phyloP scores from a whole-genome alignment of 345 rosid species.

The Gossypium ekmanianum region DNA sequence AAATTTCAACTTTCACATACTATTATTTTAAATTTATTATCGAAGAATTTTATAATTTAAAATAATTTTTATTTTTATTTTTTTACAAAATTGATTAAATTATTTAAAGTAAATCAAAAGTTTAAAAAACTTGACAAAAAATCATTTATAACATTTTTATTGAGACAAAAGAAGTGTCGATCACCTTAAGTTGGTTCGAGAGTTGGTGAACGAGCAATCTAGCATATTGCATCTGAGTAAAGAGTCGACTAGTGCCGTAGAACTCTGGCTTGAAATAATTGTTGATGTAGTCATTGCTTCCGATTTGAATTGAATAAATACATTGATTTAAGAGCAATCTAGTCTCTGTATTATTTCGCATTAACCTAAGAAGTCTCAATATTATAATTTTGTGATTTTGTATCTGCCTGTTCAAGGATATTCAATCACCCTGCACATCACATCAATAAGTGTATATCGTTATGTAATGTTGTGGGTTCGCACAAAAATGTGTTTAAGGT shows the following conservation, averaged over 20 bases:
- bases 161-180: background rate
- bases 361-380: background rate
- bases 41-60: no score
- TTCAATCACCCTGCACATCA: conserved; percentile 29
- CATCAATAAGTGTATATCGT: background rate
- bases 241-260: conserved; percentile 1
- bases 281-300: conserved; percentile 51
- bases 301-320: conserved; percentile 40
- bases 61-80: no score
- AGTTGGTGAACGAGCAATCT: background rate
- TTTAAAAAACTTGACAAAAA: no score
- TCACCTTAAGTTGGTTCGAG: background rate
- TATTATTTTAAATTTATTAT: no score
- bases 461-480: no score
- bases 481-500: no score
- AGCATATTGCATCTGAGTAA: background rate
- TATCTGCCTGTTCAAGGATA: conserved; percentile 36
- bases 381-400: conserved; percentile 31
- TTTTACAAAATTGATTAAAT: no score
- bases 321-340: conserved; percentile 23
- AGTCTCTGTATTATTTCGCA: conserved; percentile 15
- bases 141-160: no score
- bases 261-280: conserved; percentile 40
- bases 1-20: no score
- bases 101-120: no score